Evolutionary conservation across 2,329 filamentous ascomycete species (phyloP), one percentile per base, ranked within the genome.

Genomic region (Cladosporium colombiae): DNA sequence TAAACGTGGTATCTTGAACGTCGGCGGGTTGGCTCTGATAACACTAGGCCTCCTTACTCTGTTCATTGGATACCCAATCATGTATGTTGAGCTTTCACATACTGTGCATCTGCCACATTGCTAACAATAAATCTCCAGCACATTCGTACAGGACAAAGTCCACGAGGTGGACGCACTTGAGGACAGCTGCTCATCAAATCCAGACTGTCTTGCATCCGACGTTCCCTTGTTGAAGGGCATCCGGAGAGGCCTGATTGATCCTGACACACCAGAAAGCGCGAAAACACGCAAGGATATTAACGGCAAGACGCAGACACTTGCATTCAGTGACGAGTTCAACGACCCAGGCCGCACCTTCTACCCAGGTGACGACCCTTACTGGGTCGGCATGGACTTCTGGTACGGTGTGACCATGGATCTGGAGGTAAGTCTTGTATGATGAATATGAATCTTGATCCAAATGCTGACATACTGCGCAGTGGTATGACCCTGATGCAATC

Each of bases 51-150:
- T 91, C 63, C 74, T 91, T 67, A 79, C 84, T 52, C 77, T 91
- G 46, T 91, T 91, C 75, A 86, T 91, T 73, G 88, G 84, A 60
- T 91, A 90, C 74, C 89, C 89, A 33, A 82, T 90, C 60, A 79
- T 90, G 89, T 91, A 85, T 23, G 63, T 60, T 23, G 37, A 33
- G 13, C 5, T 29, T 21, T 21, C 29, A 10, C 0, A 6, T 33
- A 21, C 8, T 46, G 6, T 33, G 18, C 27, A 55, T 33, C 5
- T 13, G 7, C 4, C 49, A 21, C 5, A 14, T 16, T 21, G 33
- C 63, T 65, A 33, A 65, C 63, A 44, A 8, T n/a, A 1, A 14
- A 29, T 50, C 8, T 37, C 10, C 33, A 65, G 63, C 27, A 65
- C 63, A 13, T 65, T 65, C 63, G 63, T 65, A 33, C 63, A 65